Percentiles rank a stretch among this genome's conserved stretches.
Evolutionary conservation across 2,329 filamentous ascomycete genomes (phyloP).

Genomic region (Orbilia oligospora): DNA sequence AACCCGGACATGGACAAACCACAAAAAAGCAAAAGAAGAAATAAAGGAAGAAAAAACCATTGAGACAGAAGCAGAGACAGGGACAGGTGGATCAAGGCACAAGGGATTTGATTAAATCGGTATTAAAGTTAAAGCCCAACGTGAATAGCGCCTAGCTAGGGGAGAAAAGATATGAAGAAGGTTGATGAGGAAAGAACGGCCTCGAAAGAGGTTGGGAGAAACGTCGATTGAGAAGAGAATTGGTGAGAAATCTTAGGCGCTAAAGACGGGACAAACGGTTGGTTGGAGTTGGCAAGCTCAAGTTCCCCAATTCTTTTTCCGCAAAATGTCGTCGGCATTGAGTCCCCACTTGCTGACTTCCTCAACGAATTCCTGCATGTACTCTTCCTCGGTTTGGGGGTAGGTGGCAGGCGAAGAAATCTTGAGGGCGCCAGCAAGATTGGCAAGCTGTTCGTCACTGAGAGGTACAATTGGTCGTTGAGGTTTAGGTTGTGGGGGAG

Average conservation of each 20-base stretch:
- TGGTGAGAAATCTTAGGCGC: neutral
- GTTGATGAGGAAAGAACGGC: neutral
- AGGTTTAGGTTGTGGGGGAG: neutral
- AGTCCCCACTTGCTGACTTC: neutral
- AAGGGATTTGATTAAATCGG: conserved; percentile 14
- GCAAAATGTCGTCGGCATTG: neutral
- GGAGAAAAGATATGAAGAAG: neutral
- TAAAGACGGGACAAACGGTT: neutral
- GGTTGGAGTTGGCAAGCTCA: too few relatives aligned
- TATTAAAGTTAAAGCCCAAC: neutral
- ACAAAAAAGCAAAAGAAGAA: too few relatives aligned
- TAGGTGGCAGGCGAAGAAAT: neutral
- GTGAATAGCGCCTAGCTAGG: neutral
- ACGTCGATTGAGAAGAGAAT: neutral
- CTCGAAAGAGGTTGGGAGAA: neutral
- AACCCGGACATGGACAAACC: conserved; percentile 15
- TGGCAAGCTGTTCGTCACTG: neutral
- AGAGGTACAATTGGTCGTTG: neutral
- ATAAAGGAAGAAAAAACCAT: neutral
- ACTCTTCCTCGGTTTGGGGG: conserved; percentile 8
- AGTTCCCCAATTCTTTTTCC: neutral
- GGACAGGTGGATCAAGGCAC: neutral
- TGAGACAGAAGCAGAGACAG: neutral
- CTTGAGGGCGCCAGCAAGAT: neutral
- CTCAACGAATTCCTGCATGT: neutral